Base-by-base conservation (phyloP, 306 rosid genomes). In the Quercus cerris region DNA sequence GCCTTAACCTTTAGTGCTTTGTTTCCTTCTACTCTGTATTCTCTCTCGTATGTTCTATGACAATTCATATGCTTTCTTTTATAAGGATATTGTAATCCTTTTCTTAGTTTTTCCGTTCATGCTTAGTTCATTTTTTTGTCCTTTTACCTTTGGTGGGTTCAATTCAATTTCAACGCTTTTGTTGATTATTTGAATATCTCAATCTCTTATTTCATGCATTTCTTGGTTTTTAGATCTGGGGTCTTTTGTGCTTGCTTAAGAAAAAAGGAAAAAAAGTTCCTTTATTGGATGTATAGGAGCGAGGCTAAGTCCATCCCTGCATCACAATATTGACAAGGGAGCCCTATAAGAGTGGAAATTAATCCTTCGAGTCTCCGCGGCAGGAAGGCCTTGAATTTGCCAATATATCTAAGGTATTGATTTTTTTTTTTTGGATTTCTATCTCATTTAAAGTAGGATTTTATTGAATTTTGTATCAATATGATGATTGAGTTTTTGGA, bases 161-260 rank as follows among this genome's bases (percentile, higher is more conserved):
- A 15, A 25, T 33, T 3, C 41, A 76, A 51, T 51, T 19, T n/a
- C 31, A 69, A 61, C 27, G 23, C 55, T 23, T 52, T 38, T 57
- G 14, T 71, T 77, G 35, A 55, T 74, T 58, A 13, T 58, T 23
- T 20, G 55, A 51, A 15, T 67, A 54, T 49, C 49, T 44, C 70
- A 59, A 62, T 54, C 70, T 4, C 25, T 64, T 23, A 1, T 52
- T n/a, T 51, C 25, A 41, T 28, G 55, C 62, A 4, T 75, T 66
- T 56, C 49, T 68, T 68, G 76, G 59, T 58, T 68, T 68, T 33
- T 35, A 23, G n/a, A 71, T 71, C 70, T 27, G 59, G 78, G 62
- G 14, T 71, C 51, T 62, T 23, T 64, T 22, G 56, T 54, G 38
- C 35, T 25, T 52, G 22, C 23, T 55, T 27, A 15, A 3, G n/a